Base-by-base conservation (phyloP, 129 eudicot species). In the Cynara cardunculus region DNA sequence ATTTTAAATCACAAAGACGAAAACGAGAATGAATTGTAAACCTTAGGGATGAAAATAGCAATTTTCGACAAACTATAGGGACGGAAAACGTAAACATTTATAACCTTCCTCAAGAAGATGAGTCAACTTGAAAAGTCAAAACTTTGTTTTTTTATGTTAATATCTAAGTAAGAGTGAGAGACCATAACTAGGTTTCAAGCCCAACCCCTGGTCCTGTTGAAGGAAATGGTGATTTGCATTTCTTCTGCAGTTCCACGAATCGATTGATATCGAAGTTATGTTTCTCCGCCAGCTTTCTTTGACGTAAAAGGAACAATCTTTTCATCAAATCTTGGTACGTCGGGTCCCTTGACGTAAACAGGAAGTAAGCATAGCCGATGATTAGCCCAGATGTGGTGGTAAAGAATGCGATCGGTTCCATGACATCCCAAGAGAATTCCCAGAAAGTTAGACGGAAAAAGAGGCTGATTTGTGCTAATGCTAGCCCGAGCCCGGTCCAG, bases 341-440 rank as follows among this genome's bases (percentile, higher is more conserved):
- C 7, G 97, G 97, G 74, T 94, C 98, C 53, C 91, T 84, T 0
- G 97, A 90, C 26, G 98, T 94, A 84, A 90, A 61, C 30, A 94
- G 74, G 69, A 94, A 94, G 83, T 91, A 94, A 0, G 97, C 96
- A 69, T 94, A 94, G 81, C 98, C 91, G 64, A 91, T 67, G 72
- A 94, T 88, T 66, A 91, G 65, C 16, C 97, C 92, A 0, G 95
- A 79, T 34, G 95, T 62, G 19, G 98, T 89, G 24, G 92, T 83
- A 84, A 94, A 94, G 44, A 94, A 91, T 53, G 97, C 91, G 32
- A 94, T 88, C 22, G 98, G 98, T 87, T 94, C 98, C 98, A 91
- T 94, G 8, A 94, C 97, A 21, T 94, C 98, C 98, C 98, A 94
- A 14, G 98, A 94, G 68, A 91, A 87, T 46, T 94, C 98, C 97